These are phyloP conservation scores for Apium graveolens DNA, from an alignment of 129 eudicot genomes.

Conservation along the genomic window DNA sequence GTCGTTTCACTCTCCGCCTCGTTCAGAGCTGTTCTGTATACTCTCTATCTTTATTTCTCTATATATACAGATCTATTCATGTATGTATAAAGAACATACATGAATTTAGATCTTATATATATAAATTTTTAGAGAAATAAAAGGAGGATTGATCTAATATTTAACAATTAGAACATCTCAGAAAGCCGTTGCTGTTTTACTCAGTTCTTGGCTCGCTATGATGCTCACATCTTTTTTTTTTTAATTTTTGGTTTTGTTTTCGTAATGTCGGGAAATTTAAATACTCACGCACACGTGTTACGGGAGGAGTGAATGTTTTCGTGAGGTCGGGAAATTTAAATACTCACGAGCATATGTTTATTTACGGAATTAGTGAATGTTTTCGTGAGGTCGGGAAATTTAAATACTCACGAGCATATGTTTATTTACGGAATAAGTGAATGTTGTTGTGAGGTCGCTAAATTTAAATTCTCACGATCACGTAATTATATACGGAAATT, in stretches of 20 bases:
- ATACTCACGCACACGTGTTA: too few species aligned
- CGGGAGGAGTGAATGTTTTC: too few species aligned
- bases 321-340: too few species aligned
- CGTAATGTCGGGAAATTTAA: too few species aligned
- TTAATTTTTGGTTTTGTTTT: neutral
- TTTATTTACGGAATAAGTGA: too few species aligned
- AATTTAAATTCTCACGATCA: too few species aligned
- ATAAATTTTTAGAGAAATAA: neutral
- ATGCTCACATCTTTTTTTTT: slow-evolving; percentile 28
- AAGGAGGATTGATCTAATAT: slow-evolving; percentile 21
- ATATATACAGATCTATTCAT: neutral
- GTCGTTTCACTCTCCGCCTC: neutral
- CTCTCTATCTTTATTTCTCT: neutral
- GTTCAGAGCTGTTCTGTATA: neutral
- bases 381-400: too few species aligned
- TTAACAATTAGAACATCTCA: slow-evolving; percentile 23
- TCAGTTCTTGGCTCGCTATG: slow-evolving; percentile 56
- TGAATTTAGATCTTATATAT: neutral
- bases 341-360: too few species aligned
- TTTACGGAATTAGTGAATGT: too few species aligned
- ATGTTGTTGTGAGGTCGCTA: too few species aligned
- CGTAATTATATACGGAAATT: too few species aligned
- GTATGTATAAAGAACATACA: neutral
- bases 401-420: too few species aligned
- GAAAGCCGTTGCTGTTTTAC: slow-evolving; percentile 39